Evolutionary conservation across 805 yeast genomes (phyloP).

Genomic region (Wickerhamiella spandovensis): DNA sequence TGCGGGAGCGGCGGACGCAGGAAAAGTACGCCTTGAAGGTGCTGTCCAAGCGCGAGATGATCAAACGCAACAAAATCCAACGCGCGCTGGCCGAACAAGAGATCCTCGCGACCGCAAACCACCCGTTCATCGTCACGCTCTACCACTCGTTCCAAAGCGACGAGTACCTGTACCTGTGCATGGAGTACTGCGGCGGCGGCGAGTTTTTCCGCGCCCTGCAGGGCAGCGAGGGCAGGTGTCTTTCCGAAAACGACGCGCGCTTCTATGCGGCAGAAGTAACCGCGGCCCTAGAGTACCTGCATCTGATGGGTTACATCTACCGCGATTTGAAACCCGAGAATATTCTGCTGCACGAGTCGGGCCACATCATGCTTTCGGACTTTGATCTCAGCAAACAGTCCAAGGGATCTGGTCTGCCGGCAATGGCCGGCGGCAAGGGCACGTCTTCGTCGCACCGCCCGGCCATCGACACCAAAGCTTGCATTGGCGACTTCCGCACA

Average conservation of each 20-base stretch:
- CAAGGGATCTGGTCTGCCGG: constrained; percentile 62
- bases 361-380: constrained; percentile 95
- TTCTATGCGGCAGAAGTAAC: constrained; percentile 95
- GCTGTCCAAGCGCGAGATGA: constrained; percentile 81
- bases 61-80: constrained; percentile 84
- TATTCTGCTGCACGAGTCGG: constrained; percentile 85
- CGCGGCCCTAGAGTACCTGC: constrained; percentile 91
- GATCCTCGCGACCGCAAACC: constrained; percentile 85
- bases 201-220: constrained; percentile 94
- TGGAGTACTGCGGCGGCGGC: constrained; percentile 99
- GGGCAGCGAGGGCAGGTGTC: constrained; percentile 74
- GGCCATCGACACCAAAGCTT: constrained; percentile 81
- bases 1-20: constrained; percentile 63
- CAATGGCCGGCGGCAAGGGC: constrained; percentile 33
- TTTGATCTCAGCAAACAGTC: constrained; percentile 90
- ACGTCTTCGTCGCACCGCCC: constrained; percentile 33
- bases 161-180: constrained; percentile 80
- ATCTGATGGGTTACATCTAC: constrained; percentile 92
- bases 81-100: constrained; percentile 95
- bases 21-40: constrained; percentile 88
- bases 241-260: constrained; percentile 75
- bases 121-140: constrained; percentile 91
- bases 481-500: constrained; percentile 91
- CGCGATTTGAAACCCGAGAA: constrained; percentile 96
- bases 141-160: constrained; percentile 95